phyloP scores from a whole-genome alignment of 306 rosid genomes.

The Luffa aegyptiaca region DNA sequence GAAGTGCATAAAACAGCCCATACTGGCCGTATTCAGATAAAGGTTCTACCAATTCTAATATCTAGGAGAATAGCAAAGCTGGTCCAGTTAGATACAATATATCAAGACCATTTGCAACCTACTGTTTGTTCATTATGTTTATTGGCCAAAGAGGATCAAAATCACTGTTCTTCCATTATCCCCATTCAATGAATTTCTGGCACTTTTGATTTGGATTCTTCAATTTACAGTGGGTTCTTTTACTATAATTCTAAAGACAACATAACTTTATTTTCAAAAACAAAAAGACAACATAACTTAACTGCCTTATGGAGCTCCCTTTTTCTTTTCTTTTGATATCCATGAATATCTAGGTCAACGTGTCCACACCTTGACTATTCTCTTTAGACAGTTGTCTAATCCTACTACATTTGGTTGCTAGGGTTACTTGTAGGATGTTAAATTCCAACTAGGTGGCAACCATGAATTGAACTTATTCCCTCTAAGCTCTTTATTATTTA shows the following conservation, averaged over 20 bases:
- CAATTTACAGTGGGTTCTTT: not conserved
- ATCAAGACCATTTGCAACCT: not conserved
- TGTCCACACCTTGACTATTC: not conserved
- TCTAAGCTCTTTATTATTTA: too few relatives aligned
- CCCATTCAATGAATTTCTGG: not conserved
- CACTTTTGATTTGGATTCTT: not conserved
- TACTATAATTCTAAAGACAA: not conserved
- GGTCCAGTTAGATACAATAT: not conserved
- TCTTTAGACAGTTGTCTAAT: not conserved
- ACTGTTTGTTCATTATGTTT: not conserved
- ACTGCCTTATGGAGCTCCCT: not conserved
- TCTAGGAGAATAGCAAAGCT: not conserved
- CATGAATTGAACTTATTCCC: too few relatives aligned
- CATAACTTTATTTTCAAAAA: not conserved
- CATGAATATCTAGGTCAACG: not conserved
- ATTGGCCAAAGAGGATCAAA: not conserved
- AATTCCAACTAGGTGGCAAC: too few relatives aligned
- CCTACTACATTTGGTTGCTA: not conserved
- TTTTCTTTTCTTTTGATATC: not conserved
- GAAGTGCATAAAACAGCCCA: not conserved
- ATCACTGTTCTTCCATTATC: not conserved
- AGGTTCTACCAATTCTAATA: not conserved
- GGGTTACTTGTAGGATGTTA: not conserved
- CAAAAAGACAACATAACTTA: not conserved
- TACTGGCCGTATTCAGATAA: not conserved